A percentile compares a stretch with the other conserved stretches of the same genome.
phyloP scores from a whole-genome alignment of 2,329 filamentous ascomycete genomes.

The Periglandula ipomoeae region DNA sequence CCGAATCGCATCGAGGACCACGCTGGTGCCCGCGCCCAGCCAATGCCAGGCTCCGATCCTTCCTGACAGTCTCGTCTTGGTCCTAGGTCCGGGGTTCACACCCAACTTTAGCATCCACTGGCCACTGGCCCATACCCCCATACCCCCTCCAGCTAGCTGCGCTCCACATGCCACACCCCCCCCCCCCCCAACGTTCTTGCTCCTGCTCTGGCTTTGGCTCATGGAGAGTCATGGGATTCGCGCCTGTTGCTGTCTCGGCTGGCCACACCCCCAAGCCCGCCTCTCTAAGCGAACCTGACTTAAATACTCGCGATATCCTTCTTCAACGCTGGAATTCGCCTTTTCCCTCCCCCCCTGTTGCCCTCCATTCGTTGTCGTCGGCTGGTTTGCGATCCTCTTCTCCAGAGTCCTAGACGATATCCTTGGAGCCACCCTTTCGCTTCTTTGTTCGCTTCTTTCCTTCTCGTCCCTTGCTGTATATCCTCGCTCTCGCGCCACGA shows the following conservation, averaged over 20 bases:
- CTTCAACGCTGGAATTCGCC: background rate
- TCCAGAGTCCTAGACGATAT: background rate
- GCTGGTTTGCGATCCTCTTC: background rate
- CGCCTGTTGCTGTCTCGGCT: background rate
- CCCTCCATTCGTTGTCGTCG: conserved; percentile 2
- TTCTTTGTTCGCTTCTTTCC: background rate
- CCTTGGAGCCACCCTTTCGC: background rate
- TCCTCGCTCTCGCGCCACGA: background rate
- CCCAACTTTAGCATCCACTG: background rate
- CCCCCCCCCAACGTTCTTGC: background rate
- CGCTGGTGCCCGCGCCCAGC: background rate
- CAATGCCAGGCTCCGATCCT: background rate
- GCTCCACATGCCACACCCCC: background rate
- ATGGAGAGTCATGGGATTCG: background rate
- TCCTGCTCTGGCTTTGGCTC: background rate
- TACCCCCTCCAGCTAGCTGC: background rate
- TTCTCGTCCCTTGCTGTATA: background rate
- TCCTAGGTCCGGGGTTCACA: conserved; percentile 5
- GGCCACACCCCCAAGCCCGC: background rate
- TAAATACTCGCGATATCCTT: conserved; percentile 9
- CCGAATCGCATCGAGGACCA: conserved; percentile 3
- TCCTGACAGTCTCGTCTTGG: background rate
- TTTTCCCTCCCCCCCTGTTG: background rate
- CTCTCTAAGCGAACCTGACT: background rate
- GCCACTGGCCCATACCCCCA: too few species aligned